phyloP scores from a whole-genome alignment of 2,329 filamentous ascomycete genomes.

The Zarea fungicola region DNA sequence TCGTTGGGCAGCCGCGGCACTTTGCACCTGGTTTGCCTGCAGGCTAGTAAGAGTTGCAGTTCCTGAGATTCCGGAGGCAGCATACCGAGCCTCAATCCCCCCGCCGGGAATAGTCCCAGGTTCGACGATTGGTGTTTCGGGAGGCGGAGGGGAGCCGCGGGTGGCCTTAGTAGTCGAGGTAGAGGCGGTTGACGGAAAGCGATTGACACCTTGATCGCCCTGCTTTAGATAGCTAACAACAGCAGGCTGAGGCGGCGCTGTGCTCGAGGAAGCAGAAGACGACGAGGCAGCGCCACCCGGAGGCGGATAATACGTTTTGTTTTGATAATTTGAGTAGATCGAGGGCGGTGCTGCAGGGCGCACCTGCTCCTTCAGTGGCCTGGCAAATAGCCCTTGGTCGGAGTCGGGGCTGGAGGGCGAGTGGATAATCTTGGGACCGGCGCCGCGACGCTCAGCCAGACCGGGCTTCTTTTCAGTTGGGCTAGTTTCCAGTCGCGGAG shows the following conservation, averaged over 20 bases:
- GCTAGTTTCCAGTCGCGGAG: constrained; percentile 50
- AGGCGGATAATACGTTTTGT: constrained; percentile 57
- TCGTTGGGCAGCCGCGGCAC: constrained; percentile 75
- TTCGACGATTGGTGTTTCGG: constrained; percentile 80
- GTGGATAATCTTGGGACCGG: constrained; percentile 75
- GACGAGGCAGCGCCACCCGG: constrained; percentile 37
- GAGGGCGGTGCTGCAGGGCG: constrained; percentile 35
- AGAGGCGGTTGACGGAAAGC: constrained; percentile 77
- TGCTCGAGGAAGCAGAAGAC: constrained; percentile 29
- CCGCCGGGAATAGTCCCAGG: constrained; percentile 66
- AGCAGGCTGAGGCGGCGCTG: constrained; percentile 18
- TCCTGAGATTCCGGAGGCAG: constrained; percentile 83
- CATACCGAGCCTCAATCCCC: constrained; percentile 87
- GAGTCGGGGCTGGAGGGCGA: constrained; percentile 73
- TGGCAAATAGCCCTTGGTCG: constrained; percentile 77
- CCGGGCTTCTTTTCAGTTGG: constrained; percentile 55
- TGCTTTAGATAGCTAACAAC: constrained; percentile 24
- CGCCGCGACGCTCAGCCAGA: constrained; percentile 75
- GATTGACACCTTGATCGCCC: constrained; percentile 49
- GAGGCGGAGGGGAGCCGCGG: constrained; percentile 88
- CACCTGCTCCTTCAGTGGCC: constrained; percentile 45
- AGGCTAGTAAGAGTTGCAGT: constrained; percentile 75
- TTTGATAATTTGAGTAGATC: constrained; percentile 46
- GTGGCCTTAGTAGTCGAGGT: constrained; percentile 89
- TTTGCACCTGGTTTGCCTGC: constrained; percentile 55